phyloP scores from a whole-genome alignment of 2,329 filamentous ascomycete species.

The Microcyclospora tardicrescens region DNA sequence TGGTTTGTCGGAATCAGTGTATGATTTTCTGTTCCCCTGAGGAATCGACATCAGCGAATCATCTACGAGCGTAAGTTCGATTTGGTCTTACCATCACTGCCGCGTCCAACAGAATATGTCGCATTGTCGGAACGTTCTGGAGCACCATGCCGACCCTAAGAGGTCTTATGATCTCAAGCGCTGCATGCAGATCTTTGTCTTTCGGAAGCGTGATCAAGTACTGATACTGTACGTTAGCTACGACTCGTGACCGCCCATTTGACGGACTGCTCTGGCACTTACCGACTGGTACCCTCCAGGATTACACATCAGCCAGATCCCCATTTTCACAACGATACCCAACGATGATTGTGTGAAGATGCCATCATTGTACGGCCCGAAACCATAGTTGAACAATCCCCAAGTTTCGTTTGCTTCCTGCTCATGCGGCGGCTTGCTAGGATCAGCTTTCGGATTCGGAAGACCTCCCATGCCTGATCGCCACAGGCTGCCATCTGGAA shows the following conservation, averaged over 20 bases:
- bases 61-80: too few species aligned
- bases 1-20: background rate
- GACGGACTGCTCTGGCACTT: too few species aligned
- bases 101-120: background rate
- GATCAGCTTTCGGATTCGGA: slow-evolving; percentile 16
- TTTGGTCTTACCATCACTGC: too few species aligned
- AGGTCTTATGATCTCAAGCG: slow-evolving; percentile 4
- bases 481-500: slow-evolving; percentile 27
- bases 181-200: slow-evolving; percentile 1
- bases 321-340: slow-evolving; percentile 36
- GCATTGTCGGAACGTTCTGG: slow-evolving; percentile 3
- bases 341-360: slow-evolving; percentile 25
- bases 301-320: slow-evolving; percentile 42
- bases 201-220: slow-evolving; percentile 1
- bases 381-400: slow-evolving; percentile 24
- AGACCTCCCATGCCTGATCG: slow-evolving; percentile 31
- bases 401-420: slow-evolving; percentile 11
- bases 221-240: too few species aligned
- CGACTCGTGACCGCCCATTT: background rate
- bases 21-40: background rate
- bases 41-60: too few species aligned
- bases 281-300: slow-evolving; percentile 30
- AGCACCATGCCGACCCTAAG: slow-evolving; percentile 1
- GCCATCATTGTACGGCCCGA: slow-evolving; percentile 25
- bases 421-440: slow-evolving; percentile 9